Evolutionary conservation across 2,329 filamentous ascomycete species (phyloP), one percentile per base, ranked within the genome.

Genomic region (Ceratocystis variospora): DNA sequence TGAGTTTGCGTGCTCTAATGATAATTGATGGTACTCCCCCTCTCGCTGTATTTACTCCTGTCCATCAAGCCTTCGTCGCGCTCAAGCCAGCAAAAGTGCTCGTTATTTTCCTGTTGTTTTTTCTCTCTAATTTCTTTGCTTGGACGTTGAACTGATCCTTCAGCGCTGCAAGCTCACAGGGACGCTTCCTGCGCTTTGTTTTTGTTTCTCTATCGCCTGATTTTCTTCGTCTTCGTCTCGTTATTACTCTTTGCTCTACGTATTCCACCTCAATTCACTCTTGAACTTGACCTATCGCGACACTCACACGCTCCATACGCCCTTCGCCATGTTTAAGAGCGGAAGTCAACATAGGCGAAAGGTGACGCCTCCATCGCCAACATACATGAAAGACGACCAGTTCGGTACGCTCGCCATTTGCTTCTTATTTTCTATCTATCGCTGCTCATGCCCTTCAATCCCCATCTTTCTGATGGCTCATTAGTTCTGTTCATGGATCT

Each of bases 351-450:
- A 68, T 55, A 48, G 78, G 64, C 78, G 80, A 68, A 85, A 83
- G 76, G 79, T 81, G 72, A 81, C 83, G 70, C 81, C 84, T 68
- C 83, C 84, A 64, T 83, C 83, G 62, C 80, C 83, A 44, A 78
- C 79, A 28, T 86, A 86, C 75, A 87, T 87, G 84, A 80, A 79
- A 67, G 85, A 81, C 73, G 83, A 87, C 63, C 83, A 87, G 73
- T 86, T 87, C 71, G 84, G 85, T 87, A 78, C 67, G 74, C 66
- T 25, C 64, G 64, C 61, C 55, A 55, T 62, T 63, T 46, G 41
- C 12, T 65, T 67, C 22, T 19, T 61, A 50, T 59, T 44, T 62
- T 37, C 15, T 62, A 53, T 5, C 59, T 64, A 5, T 55, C 59
- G 44, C 63, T 61, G 44, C 46, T 33, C 19, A 63, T 57, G 15